Percentiles rank a stretch among this genome's conserved stretches.
Evolutionary conservation across 2,329 filamentous ascomycete species (phyloP).

Genomic region (Mycosphaerella sp.): DNA sequence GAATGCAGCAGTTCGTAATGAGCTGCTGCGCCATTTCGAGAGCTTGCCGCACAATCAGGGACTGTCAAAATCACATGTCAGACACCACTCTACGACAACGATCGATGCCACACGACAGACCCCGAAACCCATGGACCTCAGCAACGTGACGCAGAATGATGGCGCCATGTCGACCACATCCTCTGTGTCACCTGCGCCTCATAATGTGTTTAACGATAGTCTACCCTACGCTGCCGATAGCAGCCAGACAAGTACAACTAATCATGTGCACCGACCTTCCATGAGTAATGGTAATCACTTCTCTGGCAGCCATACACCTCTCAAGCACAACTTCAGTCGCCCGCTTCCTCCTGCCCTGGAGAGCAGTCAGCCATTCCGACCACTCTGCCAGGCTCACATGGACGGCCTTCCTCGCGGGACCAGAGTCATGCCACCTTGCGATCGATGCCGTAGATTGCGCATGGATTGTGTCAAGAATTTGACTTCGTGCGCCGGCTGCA

Average conservation of each 20-base stretch:
- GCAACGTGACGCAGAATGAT: slow-evolving; percentile 10
- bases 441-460: slow-evolving; percentile 71
- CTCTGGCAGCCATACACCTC: slow-evolving; percentile 15
- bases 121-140: slow-evolving; percentile 5
- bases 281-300: slow-evolving; percentile 22
- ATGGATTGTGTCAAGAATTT: slow-evolving; percentile 81
- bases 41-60: slow-evolving; percentile 50
- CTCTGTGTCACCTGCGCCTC: slow-evolving; percentile 30
- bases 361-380: slow-evolving; percentile 34
- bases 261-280: slow-evolving; percentile 23
- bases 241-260: slow-evolving; percentile 5
- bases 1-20: slow-evolving; percentile 52
- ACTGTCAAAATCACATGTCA: slow-evolving; percentile 21
- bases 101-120: slow-evolving; percentile 4
- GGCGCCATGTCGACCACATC: slow-evolving; percentile 24
- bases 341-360: slow-evolving; percentile 34
- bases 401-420: slow-evolving; percentile 70
- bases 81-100: slow-evolving; percentile 22
- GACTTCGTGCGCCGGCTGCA: slow-evolving; percentile 80
- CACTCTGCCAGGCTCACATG: slow-evolving; percentile 52
- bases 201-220: slow-evolving; percentile 23
- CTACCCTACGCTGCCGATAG: slow-evolving; percentile 22
- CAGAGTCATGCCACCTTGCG: slow-evolving; percentile 72
- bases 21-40: slow-evolving; percentile 58
- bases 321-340: slow-evolving; percentile 36